A percentile compares a stretch with the other conserved stretches of the same genome.
phyloP scores from a whole-genome alignment of 2,329 filamentous ascomycete genomes.

The Berkeleyomyces basicola region DNA sequence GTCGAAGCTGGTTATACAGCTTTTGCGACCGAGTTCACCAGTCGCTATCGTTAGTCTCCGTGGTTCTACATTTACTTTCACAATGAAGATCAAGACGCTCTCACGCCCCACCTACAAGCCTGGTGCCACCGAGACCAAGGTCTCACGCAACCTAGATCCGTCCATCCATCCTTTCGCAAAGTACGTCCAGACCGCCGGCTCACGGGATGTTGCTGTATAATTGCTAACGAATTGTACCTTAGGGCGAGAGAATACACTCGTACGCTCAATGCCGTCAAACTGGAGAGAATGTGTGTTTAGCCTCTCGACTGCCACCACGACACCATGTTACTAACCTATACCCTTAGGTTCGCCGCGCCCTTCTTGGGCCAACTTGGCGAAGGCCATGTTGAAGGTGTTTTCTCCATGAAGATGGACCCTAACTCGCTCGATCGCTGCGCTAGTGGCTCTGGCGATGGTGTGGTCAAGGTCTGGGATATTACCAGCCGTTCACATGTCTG shows the following conservation, averaged over 20 bases:
- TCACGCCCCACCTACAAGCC: conserved; percentile 50
- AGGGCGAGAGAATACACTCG: conserved; percentile 56
- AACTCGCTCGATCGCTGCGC: conserved; percentile 58
- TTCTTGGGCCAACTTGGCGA: conserved; percentile 76
- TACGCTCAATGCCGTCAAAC: conserved; percentile 61
- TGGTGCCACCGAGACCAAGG: conserved; percentile 46
- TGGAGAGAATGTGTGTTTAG: conserved; percentile 67
- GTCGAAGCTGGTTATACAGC: neutral
- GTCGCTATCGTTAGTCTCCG: no score
- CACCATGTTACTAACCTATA: neutral
- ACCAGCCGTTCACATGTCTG: conserved; percentile 56
- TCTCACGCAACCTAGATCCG: conserved; percentile 61
- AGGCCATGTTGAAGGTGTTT: conserved; percentile 79
- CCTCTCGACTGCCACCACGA: neutral
- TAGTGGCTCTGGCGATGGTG: conserved; percentile 76
- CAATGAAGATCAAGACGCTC: conserved; percentile 47
- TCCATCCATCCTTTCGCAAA: conserved; percentile 66
- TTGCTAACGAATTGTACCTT: conserved; percentile 13
- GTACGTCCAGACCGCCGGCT: conserved; percentile 1
- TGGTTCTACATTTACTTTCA: neutral
- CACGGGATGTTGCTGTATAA: neutral
- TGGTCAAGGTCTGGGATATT: conserved; percentile 85
- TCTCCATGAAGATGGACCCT: conserved; percentile 66
- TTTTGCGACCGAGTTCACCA: neutral
- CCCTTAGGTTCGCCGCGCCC: conserved; percentile 25